phyloP scores from a whole-genome alignment of 352 stramenopile genomes.

The Phytophthora agathidicida region DNA sequence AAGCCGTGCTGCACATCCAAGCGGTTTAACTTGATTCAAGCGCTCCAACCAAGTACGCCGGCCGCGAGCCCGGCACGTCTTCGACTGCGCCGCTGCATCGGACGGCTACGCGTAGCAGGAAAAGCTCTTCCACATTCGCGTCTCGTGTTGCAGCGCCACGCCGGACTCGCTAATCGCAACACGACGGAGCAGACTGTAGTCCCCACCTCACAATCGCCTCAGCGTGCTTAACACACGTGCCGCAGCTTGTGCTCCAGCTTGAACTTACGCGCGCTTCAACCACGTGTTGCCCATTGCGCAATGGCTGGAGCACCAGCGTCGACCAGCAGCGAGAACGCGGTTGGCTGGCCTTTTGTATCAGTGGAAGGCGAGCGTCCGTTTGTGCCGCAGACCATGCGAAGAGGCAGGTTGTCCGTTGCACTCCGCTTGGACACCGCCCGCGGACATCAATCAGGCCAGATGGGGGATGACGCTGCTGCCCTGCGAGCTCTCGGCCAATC shows the following conservation, averaged over 20 bases:
- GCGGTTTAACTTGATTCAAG: conserved; percentile 2
- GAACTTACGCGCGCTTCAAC: conserved; percentile 34
- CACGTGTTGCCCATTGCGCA: conserved; percentile 25
- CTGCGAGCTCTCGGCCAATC: conserved; percentile 8
- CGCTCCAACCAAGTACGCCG: conserved; percentile 10
- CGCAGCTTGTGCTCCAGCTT: conserved; percentile 21
- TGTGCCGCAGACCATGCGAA: conserved; percentile 23
- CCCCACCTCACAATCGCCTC: conserved; percentile 27
- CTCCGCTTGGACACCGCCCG: conserved; percentile 12
- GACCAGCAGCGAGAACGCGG: not conserved
- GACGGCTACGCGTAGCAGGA: not conserved
- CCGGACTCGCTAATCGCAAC: conserved; percentile 31
- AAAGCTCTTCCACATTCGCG: conserved; percentile 1
- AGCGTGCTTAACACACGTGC: conserved; percentile 15
- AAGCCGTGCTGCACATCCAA: conserved; percentile 27
- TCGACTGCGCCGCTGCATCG: not conserved
- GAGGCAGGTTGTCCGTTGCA: conserved; percentile 16
- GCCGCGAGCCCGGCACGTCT: not conserved
- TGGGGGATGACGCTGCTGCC: conserved; percentile 21
- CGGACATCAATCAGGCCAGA: conserved; percentile 18
- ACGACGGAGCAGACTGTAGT: conserved; percentile 3
- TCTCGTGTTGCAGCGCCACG: not conserved
- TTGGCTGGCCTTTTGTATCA: not conserved
- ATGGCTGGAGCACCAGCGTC: conserved; percentile 2
- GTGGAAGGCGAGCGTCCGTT: conserved; percentile 11